Evolutionary conservation across 129 eudicot genomes (phyloP).

Genomic region (Calendula officinalis): DNA sequence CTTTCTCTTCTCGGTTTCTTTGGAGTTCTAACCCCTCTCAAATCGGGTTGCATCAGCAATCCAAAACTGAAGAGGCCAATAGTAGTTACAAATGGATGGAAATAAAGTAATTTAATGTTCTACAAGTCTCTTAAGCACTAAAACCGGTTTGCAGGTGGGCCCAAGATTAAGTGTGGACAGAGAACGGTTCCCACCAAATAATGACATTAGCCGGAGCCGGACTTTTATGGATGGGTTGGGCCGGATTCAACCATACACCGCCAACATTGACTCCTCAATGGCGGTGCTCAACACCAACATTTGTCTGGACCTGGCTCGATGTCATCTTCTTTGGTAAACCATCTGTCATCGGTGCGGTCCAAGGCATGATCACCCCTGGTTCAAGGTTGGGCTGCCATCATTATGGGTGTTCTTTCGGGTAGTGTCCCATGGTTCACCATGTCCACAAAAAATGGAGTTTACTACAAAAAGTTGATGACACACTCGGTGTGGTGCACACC

Average conservation of each 20-base stretch:
- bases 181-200: slow-evolving; percentile 68
- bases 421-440: slow-evolving; percentile 75
- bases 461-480: slow-evolving; percentile 62
- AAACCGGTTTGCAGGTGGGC: slow-evolving; percentile 45
- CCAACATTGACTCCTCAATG: slow-evolving; percentile 72
- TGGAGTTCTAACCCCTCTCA: no score
- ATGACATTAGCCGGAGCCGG: slow-evolving; percentile 73
- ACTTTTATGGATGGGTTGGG: slow-evolving; percentile 80
- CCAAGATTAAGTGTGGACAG: slow-evolving; percentile 50
- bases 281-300: slow-evolving; percentile 79
- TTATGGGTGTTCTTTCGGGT: slow-evolving; percentile 66
- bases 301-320: slow-evolving; percentile 76
- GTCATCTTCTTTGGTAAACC: slow-evolving; percentile 67
- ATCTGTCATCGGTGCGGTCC: slow-evolving; percentile 79
- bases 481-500: slow-evolving; percentile 70
- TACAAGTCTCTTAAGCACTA: no score
- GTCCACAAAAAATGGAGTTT: slow-evolving; percentile 49
- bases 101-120: no score
- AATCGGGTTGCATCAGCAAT: no score
- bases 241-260: slow-evolving; percentile 77
- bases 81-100: no score
- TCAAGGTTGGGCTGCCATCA: slow-evolving; percentile 77
- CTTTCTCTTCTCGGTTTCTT: no score
- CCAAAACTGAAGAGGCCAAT: no score
- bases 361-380: slow-evolving; percentile 79